Conservation (phyloP, 495 filamentous ascomycete species). For the Penicillium waksmanii region DNA sequence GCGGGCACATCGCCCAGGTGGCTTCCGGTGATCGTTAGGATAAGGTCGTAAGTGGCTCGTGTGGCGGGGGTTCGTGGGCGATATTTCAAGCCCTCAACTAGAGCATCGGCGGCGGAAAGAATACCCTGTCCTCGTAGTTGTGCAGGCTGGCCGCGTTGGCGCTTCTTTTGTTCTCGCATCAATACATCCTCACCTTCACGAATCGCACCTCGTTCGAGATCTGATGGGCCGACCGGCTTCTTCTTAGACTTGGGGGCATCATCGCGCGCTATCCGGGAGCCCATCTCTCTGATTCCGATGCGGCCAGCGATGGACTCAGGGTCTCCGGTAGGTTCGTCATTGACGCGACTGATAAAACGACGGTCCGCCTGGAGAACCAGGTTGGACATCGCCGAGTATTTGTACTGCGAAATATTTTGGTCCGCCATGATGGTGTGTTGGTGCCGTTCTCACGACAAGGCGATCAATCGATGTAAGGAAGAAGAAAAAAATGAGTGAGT, state of each 20-base stretch:
- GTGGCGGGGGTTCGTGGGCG: slow-evolving; percentile 90
- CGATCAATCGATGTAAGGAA: slow-evolving; percentile 16
- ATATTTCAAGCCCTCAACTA: slow-evolving; percentile 85
- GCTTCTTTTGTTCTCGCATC: slow-evolving; percentile 84
- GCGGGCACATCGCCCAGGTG: slow-evolving; percentile 89
- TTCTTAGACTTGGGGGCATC: slow-evolving; percentile 77
- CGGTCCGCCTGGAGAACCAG: slow-evolving; percentile 99
- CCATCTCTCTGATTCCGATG: slow-evolving; percentile 94
- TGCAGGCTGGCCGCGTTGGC: slow-evolving; percentile 72
- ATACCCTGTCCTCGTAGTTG: slow-evolving; percentile 79
- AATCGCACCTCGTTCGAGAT: slow-evolving; percentile 76
- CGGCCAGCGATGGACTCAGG: slow-evolving; percentile 95
- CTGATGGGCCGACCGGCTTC: slow-evolving; percentile 63
- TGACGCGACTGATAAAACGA: slow-evolving; percentile 87
- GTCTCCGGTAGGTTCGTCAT: slow-evolving; percentile 95
- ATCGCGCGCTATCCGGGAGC: slow-evolving; percentile 77
- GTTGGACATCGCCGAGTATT: slow-evolving; percentile 99
- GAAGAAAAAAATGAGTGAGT: slow-evolving; percentile 32
- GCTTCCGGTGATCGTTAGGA: slow-evolving; percentile 84
- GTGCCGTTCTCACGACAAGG: slow-evolving; percentile 17
- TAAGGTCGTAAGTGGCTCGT: slow-evolving; percentile 92
- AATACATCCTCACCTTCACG: slow-evolving; percentile 86
- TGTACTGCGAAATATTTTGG: slow-evolving; percentile 96
- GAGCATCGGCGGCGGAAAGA: slow-evolving; percentile 79
- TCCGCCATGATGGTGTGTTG: slow-evolving; percentile 71